Evolutionary conservation across 768 basidiomycete species (phyloP).

Genomic region (Serendipita sp.): DNA sequence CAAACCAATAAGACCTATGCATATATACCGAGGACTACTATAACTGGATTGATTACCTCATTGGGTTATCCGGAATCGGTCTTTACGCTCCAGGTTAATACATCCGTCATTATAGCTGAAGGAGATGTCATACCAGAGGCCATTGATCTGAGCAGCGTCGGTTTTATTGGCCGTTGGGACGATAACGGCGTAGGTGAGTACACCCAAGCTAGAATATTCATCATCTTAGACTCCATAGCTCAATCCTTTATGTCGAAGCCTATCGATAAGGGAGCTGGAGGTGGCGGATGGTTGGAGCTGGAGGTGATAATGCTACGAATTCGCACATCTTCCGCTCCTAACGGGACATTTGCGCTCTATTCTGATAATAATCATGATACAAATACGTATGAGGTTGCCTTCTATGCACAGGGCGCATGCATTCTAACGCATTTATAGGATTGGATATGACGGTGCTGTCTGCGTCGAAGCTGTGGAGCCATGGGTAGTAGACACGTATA

Average conservation of each 20-base stretch:
- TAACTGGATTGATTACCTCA: background rate
- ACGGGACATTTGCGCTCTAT: conserved; percentile 18
- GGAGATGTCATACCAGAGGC: background rate
- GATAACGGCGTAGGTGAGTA: conserved; percentile 1
- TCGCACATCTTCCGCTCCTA: conserved; percentile 21
- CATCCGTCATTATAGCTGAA: background rate
- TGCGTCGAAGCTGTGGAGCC: conserved; percentile 27
- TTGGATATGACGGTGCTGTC: conserved; percentile 26
- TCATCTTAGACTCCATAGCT: background rate
- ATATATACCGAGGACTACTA: background rate
- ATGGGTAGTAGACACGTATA: conserved; percentile 25
- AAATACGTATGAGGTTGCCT: background rate
- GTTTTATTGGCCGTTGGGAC: background rate
- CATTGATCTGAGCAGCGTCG: background rate
- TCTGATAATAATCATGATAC: conserved; percentile 7
- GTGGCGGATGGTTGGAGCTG: conserved; percentile 21
- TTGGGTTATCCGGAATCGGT: background rate
- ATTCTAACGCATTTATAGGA: conserved; percentile 5
- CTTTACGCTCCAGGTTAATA: background rate
- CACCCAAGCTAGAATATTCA: background rate
- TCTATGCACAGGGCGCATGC: too few relatives aligned
- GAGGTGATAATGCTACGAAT: conserved; percentile 24
- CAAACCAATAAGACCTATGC: background rate
- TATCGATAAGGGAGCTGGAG: conserved; percentile 9
- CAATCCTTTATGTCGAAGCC: background rate